Percentiles rank a stretch among this genome's conserved stretches.
Evolutionary conservation across 2,329 filamentous ascomycete species (phyloP).

Genomic region (Aspergillus floridensis): DNA sequence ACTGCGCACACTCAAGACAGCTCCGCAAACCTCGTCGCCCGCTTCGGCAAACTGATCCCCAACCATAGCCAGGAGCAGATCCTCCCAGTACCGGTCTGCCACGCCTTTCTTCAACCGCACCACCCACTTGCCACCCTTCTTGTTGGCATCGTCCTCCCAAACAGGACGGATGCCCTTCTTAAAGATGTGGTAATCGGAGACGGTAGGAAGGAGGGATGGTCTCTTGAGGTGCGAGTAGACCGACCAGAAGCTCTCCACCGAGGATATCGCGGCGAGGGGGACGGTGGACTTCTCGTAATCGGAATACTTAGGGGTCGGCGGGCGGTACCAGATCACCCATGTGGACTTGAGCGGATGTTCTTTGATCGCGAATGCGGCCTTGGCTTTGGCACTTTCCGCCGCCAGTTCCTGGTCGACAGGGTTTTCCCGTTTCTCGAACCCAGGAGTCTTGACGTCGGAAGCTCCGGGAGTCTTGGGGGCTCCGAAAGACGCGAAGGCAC

Average conservation of each 20-base stretch:
- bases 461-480: conserved; percentile 82
- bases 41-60: conserved; percentile 94
- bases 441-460: conserved; percentile 68
- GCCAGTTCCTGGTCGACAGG: conserved; percentile 40
- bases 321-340: conserved; percentile 97
- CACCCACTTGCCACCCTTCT: conserved; percentile 95
- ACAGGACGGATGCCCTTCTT: conserved; percentile 94
- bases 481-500: conserved; percentile 96
- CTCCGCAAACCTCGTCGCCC: conserved; percentile 89
- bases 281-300: conserved; percentile 98
- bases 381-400: conserved; percentile 34
- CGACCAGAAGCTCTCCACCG: conserved; percentile 86
- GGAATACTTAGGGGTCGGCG: conserved; percentile 93
- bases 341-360: conserved; percentile 71
- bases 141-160: conserved; percentile 98
- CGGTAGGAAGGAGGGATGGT: conserved; percentile 80
- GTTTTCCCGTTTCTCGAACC: conserved; percentile 60
- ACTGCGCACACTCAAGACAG: conserved; percentile 88
- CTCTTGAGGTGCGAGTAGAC: conserved; percentile 87
- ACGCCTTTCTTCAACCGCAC: conserved; percentile 96
- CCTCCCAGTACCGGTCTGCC: conserved; percentile 95
- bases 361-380: conserved; percentile 37
- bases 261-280: conserved; percentile 75
- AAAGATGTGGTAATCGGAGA: conserved; percentile 98
- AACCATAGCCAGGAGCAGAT: conserved; percentile 82